phyloP scores from a whole-genome alignment of 1,139 yeast species.

The Spathaspora sp. region DNA sequence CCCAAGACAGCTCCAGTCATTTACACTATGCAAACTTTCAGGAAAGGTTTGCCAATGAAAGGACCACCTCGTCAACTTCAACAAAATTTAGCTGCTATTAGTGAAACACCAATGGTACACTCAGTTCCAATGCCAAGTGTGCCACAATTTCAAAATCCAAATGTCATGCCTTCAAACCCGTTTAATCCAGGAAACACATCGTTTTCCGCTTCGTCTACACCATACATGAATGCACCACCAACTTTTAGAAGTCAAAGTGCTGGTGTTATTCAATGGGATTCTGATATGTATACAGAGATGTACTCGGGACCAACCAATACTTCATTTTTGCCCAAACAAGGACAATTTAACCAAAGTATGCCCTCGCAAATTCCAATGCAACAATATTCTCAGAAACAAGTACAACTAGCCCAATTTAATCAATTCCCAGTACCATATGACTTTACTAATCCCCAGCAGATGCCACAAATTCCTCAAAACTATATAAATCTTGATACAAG shows the following conservation, averaged over 20 bases:
- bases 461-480: background rate
- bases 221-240: background rate
- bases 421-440: background rate
- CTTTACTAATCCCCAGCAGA: background rate
- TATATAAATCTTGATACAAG: background rate
- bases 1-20: slow-evolving; percentile 35
- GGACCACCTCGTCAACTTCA: background rate
- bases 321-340: background rate
- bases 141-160: background rate
- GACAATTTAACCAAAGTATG: background rate
- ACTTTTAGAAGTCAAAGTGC: background rate
- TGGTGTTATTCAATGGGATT: background rate
- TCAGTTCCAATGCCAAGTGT: background rate
- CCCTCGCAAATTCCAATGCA: background rate
- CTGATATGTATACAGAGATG: background rate
- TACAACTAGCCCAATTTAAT: background rate
- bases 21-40: background rate
- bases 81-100: background rate
- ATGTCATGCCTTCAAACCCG: background rate
- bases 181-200: background rate
- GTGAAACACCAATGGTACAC: background rate
- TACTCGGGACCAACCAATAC: background rate
- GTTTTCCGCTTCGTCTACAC: background rate
- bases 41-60: background rate
- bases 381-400: background rate